These are phyloP conservation scores for Biscogniauxia sp. DNA, from an alignment of 2,329 filamentous ascomycete species.

Conservation along the genomic window DNA sequence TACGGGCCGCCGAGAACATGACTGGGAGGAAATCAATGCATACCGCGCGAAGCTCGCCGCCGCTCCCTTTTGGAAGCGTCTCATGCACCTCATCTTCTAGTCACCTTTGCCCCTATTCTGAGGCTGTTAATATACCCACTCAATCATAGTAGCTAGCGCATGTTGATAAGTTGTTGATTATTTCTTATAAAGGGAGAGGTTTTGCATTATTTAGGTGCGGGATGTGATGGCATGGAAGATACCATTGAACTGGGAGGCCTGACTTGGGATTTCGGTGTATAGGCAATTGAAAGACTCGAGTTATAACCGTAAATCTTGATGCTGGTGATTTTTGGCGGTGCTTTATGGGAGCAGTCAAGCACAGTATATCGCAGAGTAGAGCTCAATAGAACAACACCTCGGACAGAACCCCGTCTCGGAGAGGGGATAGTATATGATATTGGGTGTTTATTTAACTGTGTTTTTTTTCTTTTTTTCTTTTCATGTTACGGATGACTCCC, in stretches of 20 bases:
- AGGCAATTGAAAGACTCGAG: neutral
- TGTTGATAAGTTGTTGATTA: neutral
- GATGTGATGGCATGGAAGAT: neutral
- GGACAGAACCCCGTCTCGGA: no score
- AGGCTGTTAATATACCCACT: neutral
- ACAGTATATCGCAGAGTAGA: no score
- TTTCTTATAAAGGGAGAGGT: neutral
- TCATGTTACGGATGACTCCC: no score
- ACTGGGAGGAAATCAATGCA: constrained; percentile 58
- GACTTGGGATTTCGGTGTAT: neutral
- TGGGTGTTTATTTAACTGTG: no score
- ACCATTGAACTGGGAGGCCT: neutral
- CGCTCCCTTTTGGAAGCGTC: constrained; percentile 45
- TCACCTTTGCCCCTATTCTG: neutral
- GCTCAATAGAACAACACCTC: no score
- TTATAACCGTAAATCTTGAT: neutral
- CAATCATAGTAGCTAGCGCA: neutral
- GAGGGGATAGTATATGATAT: no score
- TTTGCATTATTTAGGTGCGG: neutral
- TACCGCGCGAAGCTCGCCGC: constrained; percentile 43
- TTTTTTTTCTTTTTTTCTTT: no score
- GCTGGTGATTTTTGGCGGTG: no score
- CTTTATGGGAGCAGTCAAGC: no score
- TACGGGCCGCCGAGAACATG: constrained; percentile 58
- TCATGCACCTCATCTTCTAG: constrained; percentile 33